phyloP scores from a whole-genome alignment of 2,329 filamentous ascomycete genomes.

The Simplicillium sp. region DNA sequence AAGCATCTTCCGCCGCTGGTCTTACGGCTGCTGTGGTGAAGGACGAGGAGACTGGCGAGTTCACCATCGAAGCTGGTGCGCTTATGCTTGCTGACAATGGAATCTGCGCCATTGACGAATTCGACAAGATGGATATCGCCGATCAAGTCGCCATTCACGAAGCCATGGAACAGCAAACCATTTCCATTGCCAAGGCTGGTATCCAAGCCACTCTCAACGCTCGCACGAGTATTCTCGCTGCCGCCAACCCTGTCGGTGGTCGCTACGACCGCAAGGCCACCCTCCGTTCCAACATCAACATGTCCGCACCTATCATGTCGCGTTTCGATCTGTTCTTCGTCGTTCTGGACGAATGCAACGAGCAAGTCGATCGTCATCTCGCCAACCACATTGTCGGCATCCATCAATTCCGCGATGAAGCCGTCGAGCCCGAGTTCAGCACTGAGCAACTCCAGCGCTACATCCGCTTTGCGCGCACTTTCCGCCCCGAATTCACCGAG shows the following conservation, averaged over 20 bases:
- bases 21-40: conserved; percentile 95
- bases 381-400: conserved; percentile 92
- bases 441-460: conserved; percentile 96
- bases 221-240: conserved; percentile 87
- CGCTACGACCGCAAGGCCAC: conserved; percentile 97
- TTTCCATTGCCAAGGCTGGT: conserved; percentile 95
- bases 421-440: conserved; percentile 85
- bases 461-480: conserved; percentile 91
- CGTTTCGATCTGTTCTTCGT: conserved; percentile 99
- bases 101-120: conserved; percentile 97
- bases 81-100: conserved; percentile 96
- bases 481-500: conserved; percentile 83
- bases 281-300: conserved; percentile 90
- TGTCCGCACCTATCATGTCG: conserved; percentile 98
- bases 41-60: conserved; percentile 96
- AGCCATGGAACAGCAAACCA: conserved; percentile 99
- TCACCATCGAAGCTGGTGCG: conserved; percentile 95
- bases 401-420: conserved; percentile 86
- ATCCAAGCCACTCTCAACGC: conserved; percentile 97
- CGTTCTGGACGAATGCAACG: conserved; percentile 92
- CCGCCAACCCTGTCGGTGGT: conserved; percentile 90
- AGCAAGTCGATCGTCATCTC: conserved; percentile 79
- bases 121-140: conserved; percentile 98
- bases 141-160: conserved; percentile 99
- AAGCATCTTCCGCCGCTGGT: conserved; percentile 94